Conservation (phyloP, 1,139 yeast species). For the Nakaseomyces glabratus region DNA sequence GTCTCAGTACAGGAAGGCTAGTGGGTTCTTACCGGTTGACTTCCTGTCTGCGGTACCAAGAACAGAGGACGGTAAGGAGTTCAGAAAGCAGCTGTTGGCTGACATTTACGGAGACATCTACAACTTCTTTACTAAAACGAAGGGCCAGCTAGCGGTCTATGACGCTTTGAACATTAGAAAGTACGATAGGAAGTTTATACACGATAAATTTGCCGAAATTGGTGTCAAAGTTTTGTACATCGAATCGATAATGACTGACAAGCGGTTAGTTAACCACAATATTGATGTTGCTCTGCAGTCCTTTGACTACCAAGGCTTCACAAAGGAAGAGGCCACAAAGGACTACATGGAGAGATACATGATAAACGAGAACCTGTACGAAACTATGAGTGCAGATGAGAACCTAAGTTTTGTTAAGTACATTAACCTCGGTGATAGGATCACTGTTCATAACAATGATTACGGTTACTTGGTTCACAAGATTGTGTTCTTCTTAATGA, state of each 20-base stretch:
- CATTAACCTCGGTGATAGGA: constrained; percentile 78
- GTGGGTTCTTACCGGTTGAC: constrained; percentile 53
- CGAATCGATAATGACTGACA: constrained; percentile 78
- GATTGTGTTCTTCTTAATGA: constrained; percentile 83
- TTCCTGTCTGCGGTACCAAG: constrained; percentile 60
- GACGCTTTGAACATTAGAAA: constrained; percentile 89
- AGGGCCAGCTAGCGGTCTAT: constrained; percentile 90
- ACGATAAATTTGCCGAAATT: constrained; percentile 43
- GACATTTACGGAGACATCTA: constrained; percentile 64
- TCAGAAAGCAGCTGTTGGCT: constrained; percentile 52
- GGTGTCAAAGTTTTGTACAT: constrained; percentile 76
- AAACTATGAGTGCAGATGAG: constrained; percentile 18
- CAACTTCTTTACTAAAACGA: constrained; percentile 59
- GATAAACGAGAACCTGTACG: constrained; percentile 43
- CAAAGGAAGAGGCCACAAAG: constrained; percentile 48
- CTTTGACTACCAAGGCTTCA: constrained; percentile 80
- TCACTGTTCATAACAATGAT: constrained; percentile 62
- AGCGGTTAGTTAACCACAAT: constrained; percentile 57
- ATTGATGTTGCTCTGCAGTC: constrained; percentile 81
- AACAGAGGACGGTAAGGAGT: constrained; percentile 43
- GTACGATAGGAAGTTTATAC: constrained; percentile 53
- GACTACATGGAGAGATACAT: constrained; percentile 51
- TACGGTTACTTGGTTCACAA: constrained; percentile 84
- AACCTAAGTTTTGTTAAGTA: constrained; percentile 15
- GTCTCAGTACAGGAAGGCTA: constrained; percentile 72